Evolutionary conservation across 306 rosid species (phyloP), one percentile per base, ranked within the genome.

Genomic region (Morella rubra): DNA sequence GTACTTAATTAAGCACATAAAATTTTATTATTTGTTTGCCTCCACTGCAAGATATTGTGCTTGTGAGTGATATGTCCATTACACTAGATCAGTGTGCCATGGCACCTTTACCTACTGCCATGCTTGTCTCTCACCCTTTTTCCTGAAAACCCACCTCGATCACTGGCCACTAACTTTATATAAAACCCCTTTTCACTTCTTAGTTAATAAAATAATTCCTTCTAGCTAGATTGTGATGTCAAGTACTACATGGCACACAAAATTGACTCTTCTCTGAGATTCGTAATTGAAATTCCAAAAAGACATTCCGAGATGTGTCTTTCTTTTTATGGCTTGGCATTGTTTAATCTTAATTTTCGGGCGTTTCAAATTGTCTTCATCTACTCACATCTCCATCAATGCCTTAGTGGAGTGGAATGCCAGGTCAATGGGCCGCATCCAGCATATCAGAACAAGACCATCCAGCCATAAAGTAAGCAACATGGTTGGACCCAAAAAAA

Each of bases 341-440:
- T 60, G 64, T 60, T 56, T 42, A 79, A 49, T 51, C 45, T 32
- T 11, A 72, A 64, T 67, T 73, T 78, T 54, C 60, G 75, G 82
- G 86, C 68, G 81, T 76, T 75, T 77, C 18, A 69, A 64, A 64
- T 86, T 92, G 97, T 92, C 96, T 80, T 72, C 81, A 87, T 51
- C 82, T 76, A 90, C 93, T 92, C 90, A 89, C 93, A 87, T 92
- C 93, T 47, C 80, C 80, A 66, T 92, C 97, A 59, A 5, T 74
- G 80, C 83, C 81, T 32, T 6, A 7, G 81, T 81, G 85, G 81
- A 87, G 93, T 88, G 97, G 91, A 90, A 88, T 88, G 86, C 90
- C 91, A 87, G 85, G 82, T 85, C 90, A 90, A 85, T 71, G 71
- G 82, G 81, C 74, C 77, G 76, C 89, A 68, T 80, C 77, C 73